Evolutionary conservation across 2,329 filamentous ascomycete genomes (phyloP).

Genomic region (Aspergillus sp.): DNA sequence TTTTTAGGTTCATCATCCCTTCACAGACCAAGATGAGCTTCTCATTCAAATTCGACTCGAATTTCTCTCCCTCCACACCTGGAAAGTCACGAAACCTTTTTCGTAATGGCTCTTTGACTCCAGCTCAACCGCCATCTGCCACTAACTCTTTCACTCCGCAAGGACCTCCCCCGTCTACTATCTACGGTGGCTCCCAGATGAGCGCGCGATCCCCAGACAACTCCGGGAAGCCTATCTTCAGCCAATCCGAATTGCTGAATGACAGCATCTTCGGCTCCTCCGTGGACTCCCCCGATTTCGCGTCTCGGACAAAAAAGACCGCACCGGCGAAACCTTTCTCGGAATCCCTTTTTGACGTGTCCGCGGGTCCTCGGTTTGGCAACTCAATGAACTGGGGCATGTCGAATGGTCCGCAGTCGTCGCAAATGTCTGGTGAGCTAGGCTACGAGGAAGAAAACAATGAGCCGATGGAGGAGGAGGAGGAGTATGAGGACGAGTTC

Average conservation of each 20-base stretch:
- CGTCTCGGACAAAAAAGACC: slow-evolving; percentile 28
- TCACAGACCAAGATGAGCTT: slow-evolving; percentile 34
- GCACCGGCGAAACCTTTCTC: slow-evolving; percentile 25
- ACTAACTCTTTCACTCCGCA: slow-evolving; percentile 57
- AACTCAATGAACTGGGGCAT: slow-evolving; percentile 26
- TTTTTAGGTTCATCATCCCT: not conserved
- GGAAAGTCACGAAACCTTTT: slow-evolving; percentile 38
- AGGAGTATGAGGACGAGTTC: slow-evolving; percentile 41
- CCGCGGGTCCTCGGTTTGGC: slow-evolving; percentile 27
- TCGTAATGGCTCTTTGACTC: slow-evolving; percentile 55
- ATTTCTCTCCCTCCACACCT: slow-evolving; percentile 38
- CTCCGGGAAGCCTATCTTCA: slow-evolving; percentile 38
- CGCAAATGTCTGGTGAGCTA: slow-evolving; percentile 28
- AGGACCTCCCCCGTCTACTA: slow-evolving; percentile 52
- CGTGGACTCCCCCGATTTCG: slow-evolving; percentile 35
- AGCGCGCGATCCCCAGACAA: slow-evolving; percentile 33
- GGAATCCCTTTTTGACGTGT: slow-evolving; percentile 29
- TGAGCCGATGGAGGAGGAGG: slow-evolving; percentile 41
- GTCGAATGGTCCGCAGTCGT: slow-evolving; percentile 26
- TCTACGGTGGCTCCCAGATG: slow-evolving; percentile 54
- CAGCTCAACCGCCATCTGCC: slow-evolving; percentile 57
- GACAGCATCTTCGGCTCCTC: slow-evolving; percentile 41
- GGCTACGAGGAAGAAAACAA: slow-evolving; percentile 36
- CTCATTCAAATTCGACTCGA: slow-evolving; percentile 35
- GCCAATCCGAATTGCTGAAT: slow-evolving; percentile 36